A percentile compares a stretch with the other conserved stretches of the same genome.
Evolutionary conservation across 2,329 filamentous ascomycete species (phyloP).

Genomic region (Chaetomium sp.): DNA sequence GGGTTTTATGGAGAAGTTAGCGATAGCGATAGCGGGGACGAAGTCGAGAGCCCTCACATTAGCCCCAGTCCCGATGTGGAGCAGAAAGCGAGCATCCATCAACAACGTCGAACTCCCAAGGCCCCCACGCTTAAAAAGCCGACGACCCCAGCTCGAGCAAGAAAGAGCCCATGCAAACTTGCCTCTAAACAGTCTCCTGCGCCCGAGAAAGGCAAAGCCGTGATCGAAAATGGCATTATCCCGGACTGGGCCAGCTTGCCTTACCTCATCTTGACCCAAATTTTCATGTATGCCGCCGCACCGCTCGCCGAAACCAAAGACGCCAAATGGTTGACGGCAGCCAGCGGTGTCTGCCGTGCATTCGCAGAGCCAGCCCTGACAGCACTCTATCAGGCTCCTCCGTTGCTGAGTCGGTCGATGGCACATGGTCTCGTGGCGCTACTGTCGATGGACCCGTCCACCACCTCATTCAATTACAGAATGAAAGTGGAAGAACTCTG

Average conservation of each 20-base stretch:
- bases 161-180: neutral
- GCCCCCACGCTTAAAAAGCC: constrained; percentile 9
- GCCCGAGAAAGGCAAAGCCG: neutral
- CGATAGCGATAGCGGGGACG: constrained; percentile 26
- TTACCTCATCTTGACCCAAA: constrained; percentile 65
- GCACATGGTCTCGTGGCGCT: constrained; percentile 51
- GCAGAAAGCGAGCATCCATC: constrained; percentile 1
- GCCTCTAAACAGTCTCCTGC: neutral
- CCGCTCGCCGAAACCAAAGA: constrained; percentile 51
- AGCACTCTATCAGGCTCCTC: constrained; percentile 70
- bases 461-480: constrained; percentile 63
- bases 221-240: constrained; percentile 27
- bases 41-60: constrained; percentile 18
- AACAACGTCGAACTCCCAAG: neutral
- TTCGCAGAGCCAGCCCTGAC: constrained; percentile 74
- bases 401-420: constrained; percentile 55
- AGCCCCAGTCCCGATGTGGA: constrained; percentile 24
- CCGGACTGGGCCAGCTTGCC: constrained; percentile 39
- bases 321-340: constrained; percentile 65
- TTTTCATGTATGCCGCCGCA: constrained; percentile 69
- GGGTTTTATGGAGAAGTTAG: constrained; percentile 33
- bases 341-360: constrained; percentile 62
- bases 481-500: constrained; percentile 71
- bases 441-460: constrained; percentile 55
- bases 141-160: neutral